phyloP scores from a whole-genome alignment of 176 grass and related monocot species.

The Tillandsia leiboldiana region DNA sequence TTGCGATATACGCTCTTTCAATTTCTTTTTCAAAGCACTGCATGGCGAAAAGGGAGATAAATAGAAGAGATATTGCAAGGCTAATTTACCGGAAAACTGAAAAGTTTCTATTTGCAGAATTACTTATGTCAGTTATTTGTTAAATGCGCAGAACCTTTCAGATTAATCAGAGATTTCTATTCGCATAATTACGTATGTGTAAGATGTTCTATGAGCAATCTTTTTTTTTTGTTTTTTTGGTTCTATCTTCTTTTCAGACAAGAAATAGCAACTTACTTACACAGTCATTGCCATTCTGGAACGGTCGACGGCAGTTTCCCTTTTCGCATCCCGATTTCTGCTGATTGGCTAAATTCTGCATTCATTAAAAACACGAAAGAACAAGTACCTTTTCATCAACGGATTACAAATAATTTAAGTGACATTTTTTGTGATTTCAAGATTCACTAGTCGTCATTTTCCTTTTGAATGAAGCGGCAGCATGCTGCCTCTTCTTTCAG shows the following conservation, averaged over 20 bases:
- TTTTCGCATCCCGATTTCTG: conserved; percentile 32
- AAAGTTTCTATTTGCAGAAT: too few species aligned
- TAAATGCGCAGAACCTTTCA: not conserved
- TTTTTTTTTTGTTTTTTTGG: not conserved
- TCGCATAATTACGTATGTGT: not conserved
- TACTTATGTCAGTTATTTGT: too few species aligned
- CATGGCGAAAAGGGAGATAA: not conserved
- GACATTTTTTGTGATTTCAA: not conserved
- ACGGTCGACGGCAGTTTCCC: conserved; percentile 34
- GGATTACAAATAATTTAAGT: not conserved
- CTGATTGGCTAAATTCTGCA: conserved; percentile 37
- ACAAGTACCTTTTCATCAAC: not conserved
- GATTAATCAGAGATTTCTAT: not conserved
- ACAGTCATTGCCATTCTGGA: conserved; percentile 49
- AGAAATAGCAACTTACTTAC: conserved; percentile 27
- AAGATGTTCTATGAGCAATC: not conserved
- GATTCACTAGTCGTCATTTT: too few species aligned
- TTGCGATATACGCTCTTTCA: conserved; percentile 37
- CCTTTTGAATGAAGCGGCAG: too few species aligned
- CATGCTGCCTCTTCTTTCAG: too few species aligned
- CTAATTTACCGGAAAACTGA: too few species aligned
- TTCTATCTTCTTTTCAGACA: not conserved
- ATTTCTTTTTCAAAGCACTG: conserved; percentile 37
- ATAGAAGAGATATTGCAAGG: not conserved
- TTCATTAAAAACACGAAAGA: not conserved